Base-by-base conservation (phyloP, 1,284 basidiomycete genomes). In the Fomitopsis pinicola region DNA sequence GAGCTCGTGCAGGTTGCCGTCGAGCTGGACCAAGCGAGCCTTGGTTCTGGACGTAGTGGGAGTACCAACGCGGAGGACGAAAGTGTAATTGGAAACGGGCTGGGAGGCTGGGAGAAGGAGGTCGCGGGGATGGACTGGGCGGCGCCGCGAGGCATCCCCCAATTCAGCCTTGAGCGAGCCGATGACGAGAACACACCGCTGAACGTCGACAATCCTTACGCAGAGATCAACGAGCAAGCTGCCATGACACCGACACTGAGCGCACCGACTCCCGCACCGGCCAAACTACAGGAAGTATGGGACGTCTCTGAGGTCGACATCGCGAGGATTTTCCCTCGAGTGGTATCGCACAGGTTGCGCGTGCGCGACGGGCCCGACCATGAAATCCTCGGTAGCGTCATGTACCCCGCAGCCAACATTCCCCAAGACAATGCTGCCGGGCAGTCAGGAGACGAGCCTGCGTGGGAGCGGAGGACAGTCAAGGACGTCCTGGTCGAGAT, bases 241-340 rank as follows among this genome's bases (percentile, higher is more conserved):
- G 35, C 35, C 22, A 15, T 54, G 35, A 38, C 52, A 14, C 52
- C 52, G 35, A 54, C 52, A 5, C 36, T 54, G 6, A 30, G 52
- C 14, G 36, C 52, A 38, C 52, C 52, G 15, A 35, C 52, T 3
- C 52, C 52, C 2, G 52, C 35, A 9, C 52, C 36, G 19, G 15
- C 17, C 9, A 54, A 54, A n/a, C 22, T 62, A 53, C 65, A 61
- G 15, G 67, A 70, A 42, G 73, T 79, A 52, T 72, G 88, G 66
- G 86, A 89, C 62, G 82, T 89, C 3, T 85, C 85, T 8, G 87
- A 90, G 69, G 86, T 86, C 62, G 87, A 91, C 66, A 78, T 90
- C 63, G 87, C 86, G 59, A 79, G 85, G 61, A 82, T 90, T 26
- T 82, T 88, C 64, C 87, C 88, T 38, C 76, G 88, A 36, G 83